Evolutionary conservation across 208 protist species (phyloP).

Genomic region (Vickermania spadyakhi): DNA sequence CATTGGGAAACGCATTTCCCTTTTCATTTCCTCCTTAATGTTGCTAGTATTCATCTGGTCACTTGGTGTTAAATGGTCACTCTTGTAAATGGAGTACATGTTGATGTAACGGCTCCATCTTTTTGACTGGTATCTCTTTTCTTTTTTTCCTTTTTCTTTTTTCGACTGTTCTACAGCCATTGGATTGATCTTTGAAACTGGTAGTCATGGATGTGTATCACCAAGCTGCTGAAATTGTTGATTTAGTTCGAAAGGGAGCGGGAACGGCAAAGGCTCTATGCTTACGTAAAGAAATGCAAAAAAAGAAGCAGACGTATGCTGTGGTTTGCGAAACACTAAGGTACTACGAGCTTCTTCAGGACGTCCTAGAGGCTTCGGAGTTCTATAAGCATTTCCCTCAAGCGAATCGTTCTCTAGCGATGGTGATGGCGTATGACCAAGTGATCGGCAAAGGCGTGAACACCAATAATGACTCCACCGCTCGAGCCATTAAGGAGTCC

Average conservation of each 20-base stretch:
- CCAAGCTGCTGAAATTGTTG: constrained; percentile 74
- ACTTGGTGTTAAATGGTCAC: background rate
- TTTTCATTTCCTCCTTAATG: too few relatives aligned
- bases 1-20: too few relatives aligned
- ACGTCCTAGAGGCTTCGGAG: constrained; percentile 67
- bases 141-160: constrained; percentile 6
- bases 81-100: background rate
- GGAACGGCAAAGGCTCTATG: constrained; percentile 87
- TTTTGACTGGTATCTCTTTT: constrained; percentile 6
- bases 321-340: constrained; percentile 85
- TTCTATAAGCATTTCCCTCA: constrained; percentile 83
- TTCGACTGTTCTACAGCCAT: too few relatives aligned
- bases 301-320: constrained; percentile 91
- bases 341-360: constrained; percentile 80
- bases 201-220: constrained; percentile 89
- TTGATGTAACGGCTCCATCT: too few relatives aligned
- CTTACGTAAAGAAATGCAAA: constrained; percentile 88
- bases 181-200: too few relatives aligned
- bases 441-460: constrained; percentile 84
- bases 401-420: constrained; percentile 49
- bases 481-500: constrained; percentile 55
- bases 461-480: constrained; percentile 72
- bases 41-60: too few relatives aligned
- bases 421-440: constrained; percentile 84
- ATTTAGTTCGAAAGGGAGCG: constrained; percentile 51